Evolutionary conservation across 768 basidiomycete genomes (phyloP).

Genomic region (Cystofilobasidium capitatum): DNA sequence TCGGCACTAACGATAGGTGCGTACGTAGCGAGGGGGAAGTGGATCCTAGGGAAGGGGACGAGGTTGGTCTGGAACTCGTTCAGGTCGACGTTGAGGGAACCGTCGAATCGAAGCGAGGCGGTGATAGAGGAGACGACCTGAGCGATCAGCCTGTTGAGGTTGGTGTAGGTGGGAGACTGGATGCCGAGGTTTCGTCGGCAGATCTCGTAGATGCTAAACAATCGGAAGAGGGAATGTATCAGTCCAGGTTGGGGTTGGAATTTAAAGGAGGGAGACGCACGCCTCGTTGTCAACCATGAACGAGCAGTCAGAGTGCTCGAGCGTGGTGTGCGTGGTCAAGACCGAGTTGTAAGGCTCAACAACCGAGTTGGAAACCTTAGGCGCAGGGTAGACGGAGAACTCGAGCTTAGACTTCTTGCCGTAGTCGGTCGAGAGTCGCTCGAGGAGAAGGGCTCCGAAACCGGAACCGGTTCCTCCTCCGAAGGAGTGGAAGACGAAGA

Average conservation of each 20-base stretch:
- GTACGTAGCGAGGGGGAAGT: constrained; percentile 94
- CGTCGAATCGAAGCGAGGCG: constrained; percentile 92
- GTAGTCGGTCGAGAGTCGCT: constrained; percentile 94
- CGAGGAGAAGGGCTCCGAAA: constrained; percentile 92
- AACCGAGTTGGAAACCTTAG: constrained; percentile 85
- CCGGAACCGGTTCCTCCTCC: constrained; percentile 99
- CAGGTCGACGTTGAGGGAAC: constrained; percentile 91
- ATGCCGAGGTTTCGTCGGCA: constrained; percentile 93
- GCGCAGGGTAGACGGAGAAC: constrained; percentile 95
- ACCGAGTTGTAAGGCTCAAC: constrained; percentile 97
- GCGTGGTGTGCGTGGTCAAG: constrained; percentile 94
- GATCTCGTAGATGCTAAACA: constrained; percentile 79
- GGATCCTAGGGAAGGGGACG: constrained; percentile 97
- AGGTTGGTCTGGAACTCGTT: constrained; percentile 98
- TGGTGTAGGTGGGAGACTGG: constrained; percentile 73
- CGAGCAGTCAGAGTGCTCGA: constrained; percentile 99
- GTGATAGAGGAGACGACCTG: constrained; percentile 98
- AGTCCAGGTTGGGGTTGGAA: background rate
- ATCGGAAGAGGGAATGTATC: background rate
- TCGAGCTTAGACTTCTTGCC: constrained; percentile 99
- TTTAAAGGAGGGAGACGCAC: constrained; percentile 30
- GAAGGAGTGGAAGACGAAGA: constrained; percentile 99
- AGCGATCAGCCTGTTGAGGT: constrained; percentile 92
- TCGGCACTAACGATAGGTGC: constrained; percentile 85
- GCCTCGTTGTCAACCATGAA: constrained; percentile 99